Evolutionary conservation across 805 yeast genomes (phyloP).

Genomic region (Ogataea salicorniae): DNA sequence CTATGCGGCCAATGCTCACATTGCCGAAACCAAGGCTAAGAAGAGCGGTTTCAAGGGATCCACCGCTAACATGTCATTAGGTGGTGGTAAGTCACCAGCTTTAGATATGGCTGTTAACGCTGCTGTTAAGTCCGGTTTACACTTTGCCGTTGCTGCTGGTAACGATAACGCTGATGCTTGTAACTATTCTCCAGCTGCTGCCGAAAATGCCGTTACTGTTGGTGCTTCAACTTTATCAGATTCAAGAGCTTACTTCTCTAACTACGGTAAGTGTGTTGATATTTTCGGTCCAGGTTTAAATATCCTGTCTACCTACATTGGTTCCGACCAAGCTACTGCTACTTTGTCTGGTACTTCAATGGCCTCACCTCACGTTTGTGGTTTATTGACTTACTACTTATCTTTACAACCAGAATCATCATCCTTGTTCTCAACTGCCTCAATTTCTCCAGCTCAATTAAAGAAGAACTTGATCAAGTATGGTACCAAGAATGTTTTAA

Average conservation of each 20-base stretch:
- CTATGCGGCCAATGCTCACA: constrained; percentile 71
- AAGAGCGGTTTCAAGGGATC: constrained; percentile 76
- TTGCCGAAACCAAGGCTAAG: constrained; percentile 41
- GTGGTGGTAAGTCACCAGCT: constrained; percentile 88
- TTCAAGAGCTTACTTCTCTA: constrained; percentile 90
- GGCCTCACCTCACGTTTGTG: constrained; percentile 97
- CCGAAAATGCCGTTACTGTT: constrained; percentile 80
- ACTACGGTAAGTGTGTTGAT: constrained; percentile 94
- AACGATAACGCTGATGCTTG: constrained; percentile 93
- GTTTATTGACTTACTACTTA: constrained; percentile 83
- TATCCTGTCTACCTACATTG: constrained; percentile 78
- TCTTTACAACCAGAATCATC: constrained; percentile 75
- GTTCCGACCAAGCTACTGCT: constrained; percentile 71
- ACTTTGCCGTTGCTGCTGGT: constrained; percentile 96
- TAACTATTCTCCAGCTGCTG: constrained; percentile 85
- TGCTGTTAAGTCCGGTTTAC: constrained; percentile 82
- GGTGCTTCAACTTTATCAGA: constrained; percentile 92
- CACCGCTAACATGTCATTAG: constrained; percentile 88
- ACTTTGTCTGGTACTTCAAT: constrained; percentile 92
- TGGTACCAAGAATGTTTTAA: constrained; percentile 55
- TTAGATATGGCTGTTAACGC: constrained; percentile 86
- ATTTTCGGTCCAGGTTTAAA: constrained; percentile 95
- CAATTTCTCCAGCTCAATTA: constrained; percentile 65
- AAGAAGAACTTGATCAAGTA: constrained; percentile 70
- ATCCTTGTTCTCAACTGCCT: constrained; percentile 56